Evolutionary conservation across 345 rosid species (phyloP), one percentile per base, ranked within the genome.

Genomic region (Atalantia buxifolia): DNA sequence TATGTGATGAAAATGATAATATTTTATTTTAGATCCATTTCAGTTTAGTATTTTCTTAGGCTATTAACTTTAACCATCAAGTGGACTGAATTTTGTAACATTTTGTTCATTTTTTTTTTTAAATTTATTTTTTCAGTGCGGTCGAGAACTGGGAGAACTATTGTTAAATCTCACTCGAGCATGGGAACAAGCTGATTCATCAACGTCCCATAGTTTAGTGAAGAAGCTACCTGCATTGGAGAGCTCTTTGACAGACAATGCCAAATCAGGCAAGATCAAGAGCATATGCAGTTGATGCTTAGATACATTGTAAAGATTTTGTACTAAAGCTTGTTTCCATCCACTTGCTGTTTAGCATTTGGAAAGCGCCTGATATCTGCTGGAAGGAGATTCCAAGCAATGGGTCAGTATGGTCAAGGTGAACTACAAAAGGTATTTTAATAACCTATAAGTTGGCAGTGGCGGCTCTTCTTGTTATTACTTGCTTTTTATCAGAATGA

Each of bases 331-430:
- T 83, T 66, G 71, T 76, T 61, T 69, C 66, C 50, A 56, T 84
- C 73, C 36, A 35, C 36, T 35, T 35, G 36, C 66, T 83, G 80
- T 86, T 85, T 85, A 93, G 99, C 97, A 77, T 79, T 93, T 69
- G 99, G 99, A 62, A 91, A 80, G 83, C 98, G 99, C 74, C 81
- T 95, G 76, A 19, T 89, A 74, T 81, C 96, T 77, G 87, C 96
- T 53, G 99, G 99, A 66, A 92, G 88, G 85, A 92, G 96, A 85
- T 95, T 93, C 81, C 91, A 88, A 53, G 84, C 94, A 62, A 93
- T 93, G 95, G 99, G 99, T 80, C 98, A 88, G 85, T 93, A 90
- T 82, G 97, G 97, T 79, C 86, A 91, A 85, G 99, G 99, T 76
- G 99, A 95, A 84, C 80, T 92, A 71, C 92, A 88, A 69, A 90